Percentiles rank a stretch among this genome's conserved stretches.
These are phyloP conservation scores for Ecytonucleospora hepatopenaei DNA, from an alignment of 371 early-diverging fungal genomes.

Conservation along the genomic window DNA sequence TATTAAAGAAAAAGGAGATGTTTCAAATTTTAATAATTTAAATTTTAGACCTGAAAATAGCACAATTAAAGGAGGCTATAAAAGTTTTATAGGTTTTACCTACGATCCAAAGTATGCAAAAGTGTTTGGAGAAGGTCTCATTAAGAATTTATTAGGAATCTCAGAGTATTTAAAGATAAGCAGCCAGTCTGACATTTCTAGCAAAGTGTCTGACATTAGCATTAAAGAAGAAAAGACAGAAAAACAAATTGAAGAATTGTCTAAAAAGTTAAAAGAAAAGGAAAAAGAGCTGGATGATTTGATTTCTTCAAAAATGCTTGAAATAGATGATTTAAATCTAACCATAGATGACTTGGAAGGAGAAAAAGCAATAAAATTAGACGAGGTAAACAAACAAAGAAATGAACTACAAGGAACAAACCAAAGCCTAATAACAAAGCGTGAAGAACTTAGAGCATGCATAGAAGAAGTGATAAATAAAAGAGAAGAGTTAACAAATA, in stretches of 20 bases:
- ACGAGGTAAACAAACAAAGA: background rate
- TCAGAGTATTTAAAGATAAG: background rate
- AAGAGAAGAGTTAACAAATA: background rate
- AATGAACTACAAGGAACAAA: background rate
- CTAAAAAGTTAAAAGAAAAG: slow-evolving; percentile 10
- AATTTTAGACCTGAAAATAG: slow-evolving; percentile 55
- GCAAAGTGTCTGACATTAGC: background rate
- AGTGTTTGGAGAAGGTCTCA: background rate
- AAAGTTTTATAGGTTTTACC: slow-evolving; percentile 54
- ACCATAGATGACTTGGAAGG: background rate
- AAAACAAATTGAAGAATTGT: background rate
- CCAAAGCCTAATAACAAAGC: background rate
- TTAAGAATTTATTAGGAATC: background rate
- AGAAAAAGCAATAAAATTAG: background rate
- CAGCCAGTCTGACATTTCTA: background rate
- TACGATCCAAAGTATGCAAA: slow-evolving; percentile 43
- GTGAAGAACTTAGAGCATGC: background rate
- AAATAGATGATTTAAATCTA: background rate
- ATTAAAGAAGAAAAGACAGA: background rate
- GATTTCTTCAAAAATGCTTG: background rate
- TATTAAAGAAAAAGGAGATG: slow-evolving; percentile 62
- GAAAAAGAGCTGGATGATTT: background rate
- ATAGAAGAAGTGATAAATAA: background rate
- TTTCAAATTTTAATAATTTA: slow-evolving; percentile 62
- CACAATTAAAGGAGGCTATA: slow-evolving; percentile 35